A percentile compares a stretch with the other conserved stretches of the same genome.
phyloP scores from a whole-genome alignment of 768 basidiomycete species.

The Paxillus rubicundulus region DNA sequence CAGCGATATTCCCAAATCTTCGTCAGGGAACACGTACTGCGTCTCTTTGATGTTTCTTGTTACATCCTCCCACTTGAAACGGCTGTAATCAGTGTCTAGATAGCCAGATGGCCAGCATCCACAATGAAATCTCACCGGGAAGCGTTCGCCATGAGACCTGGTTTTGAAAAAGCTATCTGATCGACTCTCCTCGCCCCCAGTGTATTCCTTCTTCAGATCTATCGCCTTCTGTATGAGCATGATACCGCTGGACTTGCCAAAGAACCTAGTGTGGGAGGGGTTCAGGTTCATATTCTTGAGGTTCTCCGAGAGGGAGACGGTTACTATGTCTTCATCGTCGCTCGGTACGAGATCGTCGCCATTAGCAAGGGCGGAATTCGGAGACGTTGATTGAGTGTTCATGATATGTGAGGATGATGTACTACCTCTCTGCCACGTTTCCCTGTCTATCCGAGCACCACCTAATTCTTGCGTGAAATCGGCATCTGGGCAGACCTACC shows the following conservation, averaged over 20 bases:
- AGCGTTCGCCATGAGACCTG: conserved; percentile 20
- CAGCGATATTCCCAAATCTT: conserved; percentile 48
- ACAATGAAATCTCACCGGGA: conserved; percentile 26
- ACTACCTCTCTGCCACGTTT: conserved; percentile 30
- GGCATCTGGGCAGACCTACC: conserved; percentile 70
- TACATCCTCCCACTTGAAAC: conserved; percentile 27
- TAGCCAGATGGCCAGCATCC: too few species aligned
- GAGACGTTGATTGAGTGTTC: conserved; percentile 10
- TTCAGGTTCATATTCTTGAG: conserved; percentile 22
- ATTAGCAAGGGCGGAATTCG: conserved; percentile 1
- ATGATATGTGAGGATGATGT: conserved; percentile 13
- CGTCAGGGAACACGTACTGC: conserved; percentile 46
- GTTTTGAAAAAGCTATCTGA: conserved; percentile 10
- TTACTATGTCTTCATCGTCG: conserved; percentile 27
- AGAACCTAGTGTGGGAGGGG: conserved; percentile 24
- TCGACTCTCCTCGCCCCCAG: conserved; percentile 32
- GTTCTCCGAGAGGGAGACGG: conserved; percentile 23
- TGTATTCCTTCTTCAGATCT: conserved; percentile 57
- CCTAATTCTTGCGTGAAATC: conserved; percentile 60
- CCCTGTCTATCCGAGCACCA: conserved; percentile 37
- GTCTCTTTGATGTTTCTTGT: conserved; percentile 19
- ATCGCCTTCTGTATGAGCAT: conserved; percentile 47
- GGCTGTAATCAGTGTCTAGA: too few species aligned
- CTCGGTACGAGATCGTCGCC: conserved; percentile 24
- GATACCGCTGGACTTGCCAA: conserved; percentile 43